Conservation (phyloP, 345 rosid genomes). For the Psidium guajava region DNA sequence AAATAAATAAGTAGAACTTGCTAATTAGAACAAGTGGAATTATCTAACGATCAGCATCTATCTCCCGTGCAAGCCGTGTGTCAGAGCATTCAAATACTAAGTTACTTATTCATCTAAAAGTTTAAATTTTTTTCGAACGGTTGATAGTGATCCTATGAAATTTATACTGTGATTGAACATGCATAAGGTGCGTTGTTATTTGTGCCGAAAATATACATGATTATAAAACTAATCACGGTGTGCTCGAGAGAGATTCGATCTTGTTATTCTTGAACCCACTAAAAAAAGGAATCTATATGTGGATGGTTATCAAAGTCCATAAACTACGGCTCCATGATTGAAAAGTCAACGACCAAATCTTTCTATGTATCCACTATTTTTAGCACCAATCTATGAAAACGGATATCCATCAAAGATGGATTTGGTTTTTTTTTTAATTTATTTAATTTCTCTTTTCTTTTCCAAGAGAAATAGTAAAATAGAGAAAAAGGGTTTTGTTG, state of each 20-base stretch:
- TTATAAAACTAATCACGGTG: background rate
- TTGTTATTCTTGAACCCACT: background rate
- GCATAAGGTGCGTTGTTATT: background rate
- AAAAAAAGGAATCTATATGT: background rate
- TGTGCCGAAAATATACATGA: background rate
- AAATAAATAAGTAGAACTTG: rapidly evolving
- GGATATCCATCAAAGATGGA: background rate
- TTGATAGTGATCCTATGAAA: background rate
- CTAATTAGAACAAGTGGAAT: background rate
- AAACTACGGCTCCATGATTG: background rate
- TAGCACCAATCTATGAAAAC: background rate
- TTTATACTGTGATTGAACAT: background rate
- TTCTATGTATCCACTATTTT: background rate
- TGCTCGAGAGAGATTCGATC: background rate
- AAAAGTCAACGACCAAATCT: background rate
- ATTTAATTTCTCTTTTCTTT: background rate
- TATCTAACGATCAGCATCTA: background rate
- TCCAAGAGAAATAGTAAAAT: background rate
- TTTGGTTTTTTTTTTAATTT: too few relatives aligned
- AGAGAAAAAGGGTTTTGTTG: background rate
- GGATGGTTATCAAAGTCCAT: background rate
- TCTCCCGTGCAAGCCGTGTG: background rate
- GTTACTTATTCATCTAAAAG: rapidly evolving
- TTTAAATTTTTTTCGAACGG: background rate
- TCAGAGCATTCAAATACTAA: background rate